Base-by-base conservation (phyloP, 495 filamentous ascomycete species). In the Talaromyces liani region DNA sequence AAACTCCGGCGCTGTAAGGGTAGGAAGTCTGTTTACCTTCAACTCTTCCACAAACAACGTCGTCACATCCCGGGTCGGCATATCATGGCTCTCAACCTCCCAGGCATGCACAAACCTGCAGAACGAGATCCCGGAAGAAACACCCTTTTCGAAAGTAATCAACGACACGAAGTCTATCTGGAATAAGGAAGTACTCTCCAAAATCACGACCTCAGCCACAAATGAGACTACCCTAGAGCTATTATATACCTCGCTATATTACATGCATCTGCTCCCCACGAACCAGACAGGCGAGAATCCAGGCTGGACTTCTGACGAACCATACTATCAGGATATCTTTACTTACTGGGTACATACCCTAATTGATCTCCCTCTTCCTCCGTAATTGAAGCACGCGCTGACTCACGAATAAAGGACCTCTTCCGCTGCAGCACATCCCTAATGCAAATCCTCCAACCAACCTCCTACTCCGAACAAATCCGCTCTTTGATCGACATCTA, bases 211-310 rank as follows among this genome's bases (percentile, higher is more conserved):
- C 2, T 79, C 79, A 0, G 83, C 72, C 63, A 84, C 79, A 6
- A 83, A 88, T 63, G 65, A 67, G 16, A 79, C 76, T 2, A 85
- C 82, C 27, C 77, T 89, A 2, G 69, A 77, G 55, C 69, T 88
- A n/a, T 75, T 91, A 27, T 91, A 91, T 67, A 79, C 82, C 0
- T 84, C 84, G 2, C 67, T 91, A 1, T 89, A 89, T 64, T 85
- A 85, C 64, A 90, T 90, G 85, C 81, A 84, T 60, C 67, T 90
- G 22, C 79, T 91, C 36, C 88, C 88, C 0, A 87, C 87, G 4
- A 89, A 91, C 68, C 82, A 85, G 51, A 91, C 88, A 0, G 86
- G 85, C 0, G 88, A 91, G 68, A 91, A 91, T 66, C 87, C 88
- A 0, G 69, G 77, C 6, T 91, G 88, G 87, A 69, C 65, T 6